Evolutionary conservation across 2,329 filamentous ascomycete species (phyloP).

Genomic region (Fusarium sp.): DNA sequence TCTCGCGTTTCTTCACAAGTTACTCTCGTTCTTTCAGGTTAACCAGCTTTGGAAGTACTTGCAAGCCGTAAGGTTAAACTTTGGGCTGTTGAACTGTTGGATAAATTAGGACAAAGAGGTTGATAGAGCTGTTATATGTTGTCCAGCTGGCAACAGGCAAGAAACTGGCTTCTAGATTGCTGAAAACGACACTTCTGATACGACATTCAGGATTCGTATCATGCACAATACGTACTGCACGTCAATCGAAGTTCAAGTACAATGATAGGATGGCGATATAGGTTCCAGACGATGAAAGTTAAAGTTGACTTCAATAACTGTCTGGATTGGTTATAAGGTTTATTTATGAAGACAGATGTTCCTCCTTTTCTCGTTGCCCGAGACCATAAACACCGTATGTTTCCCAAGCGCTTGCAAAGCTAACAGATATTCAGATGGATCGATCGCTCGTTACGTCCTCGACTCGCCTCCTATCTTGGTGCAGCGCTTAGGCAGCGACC

Average conservation of each 20-base stretch:
- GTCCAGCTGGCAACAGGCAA: not conserved
- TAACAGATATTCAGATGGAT: slow-evolving; percentile 29
- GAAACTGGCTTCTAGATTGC: not conserved
- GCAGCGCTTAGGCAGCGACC: slow-evolving; percentile 45
- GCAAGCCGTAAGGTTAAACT: not conserved
- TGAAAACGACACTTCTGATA: not conserved
- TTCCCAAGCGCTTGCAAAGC: slow-evolving; percentile 29
- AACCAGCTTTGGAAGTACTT: not conserved
- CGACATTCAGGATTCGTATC: not conserved
- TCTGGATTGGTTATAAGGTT: slow-evolving; percentile 15
- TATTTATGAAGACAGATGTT: slow-evolving; percentile 22
- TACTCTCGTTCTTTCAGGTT: not conserved
- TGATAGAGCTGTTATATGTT: not conserved
- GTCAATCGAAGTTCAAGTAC: not conserved
- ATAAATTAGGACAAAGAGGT: not conserved
- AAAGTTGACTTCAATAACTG: not conserved
- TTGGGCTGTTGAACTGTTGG: not conserved
- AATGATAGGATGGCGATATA: not conserved
- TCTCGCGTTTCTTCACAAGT: not conserved
- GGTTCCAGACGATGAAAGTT: not conserved
- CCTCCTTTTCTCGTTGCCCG: slow-evolving; percentile 22
- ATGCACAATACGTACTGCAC: not conserved
- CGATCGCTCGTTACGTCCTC: not conserved
- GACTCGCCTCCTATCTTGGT: not conserved
- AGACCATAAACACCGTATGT: slow-evolving; percentile 32